Conservation (phyloP, 1,284 basidiomycete genomes). For the Cutaneotrichosporon sp. region DNA sequence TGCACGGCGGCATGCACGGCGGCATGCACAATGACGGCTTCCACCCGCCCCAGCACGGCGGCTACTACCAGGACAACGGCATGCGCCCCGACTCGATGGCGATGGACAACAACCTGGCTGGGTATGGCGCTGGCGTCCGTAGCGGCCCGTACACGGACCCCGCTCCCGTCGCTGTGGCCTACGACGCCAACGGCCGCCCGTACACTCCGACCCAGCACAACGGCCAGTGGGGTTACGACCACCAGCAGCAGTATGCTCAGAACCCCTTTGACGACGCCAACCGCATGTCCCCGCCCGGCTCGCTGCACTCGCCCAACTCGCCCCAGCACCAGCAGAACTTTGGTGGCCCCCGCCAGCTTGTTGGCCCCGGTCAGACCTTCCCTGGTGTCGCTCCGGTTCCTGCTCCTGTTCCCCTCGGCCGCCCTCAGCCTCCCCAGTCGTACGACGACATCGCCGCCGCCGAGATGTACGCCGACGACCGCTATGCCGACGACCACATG, state of each 20-base stretch:
- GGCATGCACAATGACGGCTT: background rate
- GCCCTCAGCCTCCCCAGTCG: conserved; percentile 37
- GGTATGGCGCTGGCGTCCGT: conserved; percentile 29
- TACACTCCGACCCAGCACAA: conserved; percentile 23
- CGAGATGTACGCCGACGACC: conserved; percentile 35
- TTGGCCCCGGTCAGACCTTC: conserved; percentile 32
- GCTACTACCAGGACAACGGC: conserved; percentile 31
- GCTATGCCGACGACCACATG: conserved; percentile 26
- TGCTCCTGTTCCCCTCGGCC: conserved; percentile 42
- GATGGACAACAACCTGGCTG: conserved; percentile 37
- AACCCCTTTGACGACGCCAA: conserved; percentile 19
- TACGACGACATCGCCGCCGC: conserved; percentile 37
- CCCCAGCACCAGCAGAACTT: conserved; percentile 15
- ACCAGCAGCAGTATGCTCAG: conserved; percentile 8
- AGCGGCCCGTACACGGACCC: conserved; percentile 27
- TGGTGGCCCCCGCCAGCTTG: conserved; percentile 36
- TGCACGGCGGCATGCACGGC: too few species aligned
- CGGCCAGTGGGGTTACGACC: conserved; percentile 3
- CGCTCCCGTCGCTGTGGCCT: conserved; percentile 14
- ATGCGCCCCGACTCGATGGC: conserved; percentile 30
- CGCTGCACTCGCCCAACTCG: conserved; percentile 7
- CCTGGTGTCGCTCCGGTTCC: conserved; percentile 19
- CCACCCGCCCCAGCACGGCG: conserved; percentile 26
- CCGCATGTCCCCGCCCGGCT: background rate
- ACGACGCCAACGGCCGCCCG: conserved; percentile 38